phyloP scores from a whole-genome alignment of 108 stramenopile species.

The Stephanodiscus triporus region DNA sequence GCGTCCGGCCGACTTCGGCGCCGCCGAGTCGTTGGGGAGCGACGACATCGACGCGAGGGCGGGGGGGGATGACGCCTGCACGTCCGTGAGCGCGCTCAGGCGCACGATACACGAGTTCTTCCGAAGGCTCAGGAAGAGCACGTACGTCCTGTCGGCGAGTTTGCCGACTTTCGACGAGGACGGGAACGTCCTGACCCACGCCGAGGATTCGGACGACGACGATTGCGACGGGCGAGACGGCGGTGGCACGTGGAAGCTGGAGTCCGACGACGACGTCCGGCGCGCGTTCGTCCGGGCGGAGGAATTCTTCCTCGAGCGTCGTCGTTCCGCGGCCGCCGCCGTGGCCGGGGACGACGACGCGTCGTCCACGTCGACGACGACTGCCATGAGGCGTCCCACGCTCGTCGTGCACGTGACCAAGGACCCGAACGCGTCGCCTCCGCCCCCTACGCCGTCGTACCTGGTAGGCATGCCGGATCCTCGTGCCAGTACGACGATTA shows the following conservation, averaged over 20 bases:
- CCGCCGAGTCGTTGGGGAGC: no score
- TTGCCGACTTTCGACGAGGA: conserved; percentile 63
- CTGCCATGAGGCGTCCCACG: conserved; percentile 69
- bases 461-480: conserved; percentile 77
- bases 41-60: not conserved
- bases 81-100: conserved; percentile 63
- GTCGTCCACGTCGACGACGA: no score
- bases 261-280: conserved; percentile 74
- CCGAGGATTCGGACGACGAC: conserved; percentile 24
- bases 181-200: conserved; percentile 49
- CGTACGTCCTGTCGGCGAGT: conserved; percentile 68
- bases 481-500: conserved; percentile 66
- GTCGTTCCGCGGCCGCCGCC: not conserved
- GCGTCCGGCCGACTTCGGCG: conserved; percentile 21
- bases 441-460: conserved; percentile 75
- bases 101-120: conserved; percentile 80
- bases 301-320: conserved; percentile 54
- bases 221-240: not conserved
- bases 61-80: conserved; percentile 41
- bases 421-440: conserved; percentile 85
- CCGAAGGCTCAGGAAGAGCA: conserved; percentile 68
- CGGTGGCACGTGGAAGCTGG: conserved; percentile 49
- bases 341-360: conserved; percentile 11
- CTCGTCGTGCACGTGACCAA: conserved; percentile 74
- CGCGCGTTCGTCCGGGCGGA: conserved; percentile 70